phyloP scores from a whole-genome alignment of 139 green algal genomes.

The Coelastrella sp. region DNA sequence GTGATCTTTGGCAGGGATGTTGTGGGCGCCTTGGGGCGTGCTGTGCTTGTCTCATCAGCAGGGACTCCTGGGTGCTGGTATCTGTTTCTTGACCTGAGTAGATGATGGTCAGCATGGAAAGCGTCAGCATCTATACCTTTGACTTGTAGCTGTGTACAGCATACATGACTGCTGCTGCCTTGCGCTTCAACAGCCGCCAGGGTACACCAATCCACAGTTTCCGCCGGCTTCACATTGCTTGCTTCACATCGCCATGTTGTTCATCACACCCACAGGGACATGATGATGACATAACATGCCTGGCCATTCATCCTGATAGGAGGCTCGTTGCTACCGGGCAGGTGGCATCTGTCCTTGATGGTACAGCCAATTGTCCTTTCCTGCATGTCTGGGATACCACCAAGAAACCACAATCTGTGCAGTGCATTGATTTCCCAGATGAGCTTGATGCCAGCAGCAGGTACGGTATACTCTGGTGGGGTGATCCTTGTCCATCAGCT shows the following conservation, averaged over 20 bases:
- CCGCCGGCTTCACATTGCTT: too few species aligned
- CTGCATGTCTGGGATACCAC: slow-evolving; percentile 73
- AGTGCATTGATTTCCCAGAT: slow-evolving; percentile 21
- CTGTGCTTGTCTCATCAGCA: too few species aligned
- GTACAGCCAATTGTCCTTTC: slow-evolving; percentile 50
- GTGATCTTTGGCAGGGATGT: slow-evolving; percentile 7
- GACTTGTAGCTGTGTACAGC: too few species aligned
- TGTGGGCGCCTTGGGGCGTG: neutral
- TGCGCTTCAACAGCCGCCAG: too few species aligned
- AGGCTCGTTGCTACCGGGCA: slow-evolving; percentile 66
- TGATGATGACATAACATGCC: slow-evolving; percentile 78
- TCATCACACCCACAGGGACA: slow-evolving; percentile 60
- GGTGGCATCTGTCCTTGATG: slow-evolving; percentile 49
- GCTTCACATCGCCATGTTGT: too few species aligned
- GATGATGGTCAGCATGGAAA: too few species aligned
- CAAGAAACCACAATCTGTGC: neutral
- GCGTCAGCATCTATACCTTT: too few species aligned
- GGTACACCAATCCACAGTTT: too few species aligned
- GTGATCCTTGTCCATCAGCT: too few species aligned
- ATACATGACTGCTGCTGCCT: too few species aligned
- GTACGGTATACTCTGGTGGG: neutral
- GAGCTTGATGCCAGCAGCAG: slow-evolving; percentile 2
- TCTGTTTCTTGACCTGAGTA: neutral
- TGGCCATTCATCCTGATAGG: slow-evolving; percentile 66
- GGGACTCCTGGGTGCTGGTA: neutral